Evolutionary conservation across 2,329 filamentous ascomycete genomes (phyloP), one percentile per base, ranked within the genome.

Genomic region (Chalaropsis thielavioides): DNA sequence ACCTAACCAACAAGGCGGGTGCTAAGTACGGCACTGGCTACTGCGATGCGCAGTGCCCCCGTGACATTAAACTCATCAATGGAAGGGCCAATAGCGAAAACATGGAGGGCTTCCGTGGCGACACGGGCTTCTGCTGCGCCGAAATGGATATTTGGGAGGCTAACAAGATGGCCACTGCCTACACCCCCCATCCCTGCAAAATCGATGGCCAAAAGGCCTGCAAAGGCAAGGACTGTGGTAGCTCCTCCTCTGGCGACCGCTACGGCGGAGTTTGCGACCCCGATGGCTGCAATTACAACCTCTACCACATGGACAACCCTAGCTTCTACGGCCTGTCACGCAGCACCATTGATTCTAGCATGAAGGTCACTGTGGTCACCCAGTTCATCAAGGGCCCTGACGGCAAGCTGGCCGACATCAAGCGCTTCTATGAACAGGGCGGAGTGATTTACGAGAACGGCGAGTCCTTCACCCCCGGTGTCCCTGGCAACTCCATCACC

Each of bases 221-320:
- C 41, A 44, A 46, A 40, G 61, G 60, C 43, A 35, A 61, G 63
- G 68, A 68, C 17, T 82, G 80, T 69, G 81, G 81, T 62, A 81
- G 78, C 60, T 76, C 77, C 19, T 80, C 77, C 70, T 76, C 74
- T 5, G 70, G 72, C 63, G 73, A 78, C 68, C 81, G 82, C 69
- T 84, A 84, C 71, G 74, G 72, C 15, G 83, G 83, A 66, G 74
- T 80, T 54, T 87, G 84, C 74, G 84, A 87, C 72, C 80, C 81
- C 66, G 81, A 83, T 68, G 84, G 84, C 24, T 87, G 84, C 70
- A 84, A 86, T 71, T 85, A 82, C 77, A 85, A 85, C 78, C 75
- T 80, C 31, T 87, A 81, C 80, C 83, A 83, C 70, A 78, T 83
- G 76, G 84, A 83, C 56, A 79, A 81, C 73, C 75, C 75, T 41